Percentiles rank a stretch among this genome's conserved stretches.
phyloP scores from a whole-genome alignment of 1,284 basidiomycete genomes.

The Cutaneotrichosporon cavernicola region DNA sequence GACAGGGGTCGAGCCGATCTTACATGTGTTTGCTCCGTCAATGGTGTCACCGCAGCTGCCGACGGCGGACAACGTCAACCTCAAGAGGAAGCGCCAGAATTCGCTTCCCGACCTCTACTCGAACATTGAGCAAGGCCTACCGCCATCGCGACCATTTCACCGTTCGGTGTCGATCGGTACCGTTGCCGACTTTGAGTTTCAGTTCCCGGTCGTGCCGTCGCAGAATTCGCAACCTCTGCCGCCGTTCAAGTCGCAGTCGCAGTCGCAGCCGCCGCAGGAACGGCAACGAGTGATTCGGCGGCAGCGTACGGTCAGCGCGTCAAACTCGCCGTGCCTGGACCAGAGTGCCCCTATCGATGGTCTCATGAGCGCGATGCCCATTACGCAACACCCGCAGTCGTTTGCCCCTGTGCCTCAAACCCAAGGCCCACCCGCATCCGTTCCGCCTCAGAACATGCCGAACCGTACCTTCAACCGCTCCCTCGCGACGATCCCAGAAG shows the following conservation, averaged over 20 bases:
- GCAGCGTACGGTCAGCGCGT: constrained; percentile 1
- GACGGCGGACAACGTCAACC: neutral
- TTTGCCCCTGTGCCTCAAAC: constrained; percentile 16
- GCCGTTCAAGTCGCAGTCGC: neutral
- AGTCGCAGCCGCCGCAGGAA: constrained; percentile 4
- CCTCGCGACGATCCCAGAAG: constrained; percentile 28
- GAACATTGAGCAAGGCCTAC: constrained; percentile 1
- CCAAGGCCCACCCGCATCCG: constrained; percentile 4
- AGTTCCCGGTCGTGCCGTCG: neutral
- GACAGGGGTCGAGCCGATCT: neutral
- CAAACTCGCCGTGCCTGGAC: constrained; percentile 18
- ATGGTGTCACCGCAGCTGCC: no score
- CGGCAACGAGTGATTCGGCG: neutral
- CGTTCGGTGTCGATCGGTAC: constrained; percentile 23
- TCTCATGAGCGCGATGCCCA: constrained; percentile 18
- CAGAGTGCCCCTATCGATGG: constrained; percentile 16
- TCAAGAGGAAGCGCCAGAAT: constrained; percentile 23
- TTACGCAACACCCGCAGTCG: constrained; percentile 20
- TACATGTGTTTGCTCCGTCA: neutral
- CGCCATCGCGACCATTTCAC: constrained; percentile 14
- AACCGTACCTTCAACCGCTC: constrained; percentile 19
- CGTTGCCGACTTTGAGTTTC: neutral
- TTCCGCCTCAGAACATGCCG: constrained; percentile 12
- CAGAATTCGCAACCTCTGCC: neutral
- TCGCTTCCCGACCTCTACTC: constrained; percentile 23